Percentiles rank a stretch among this genome's conserved stretches.
Conservation (phyloP, 2,329 filamentous ascomycete species). For the Penicillium sp. region DNA sequence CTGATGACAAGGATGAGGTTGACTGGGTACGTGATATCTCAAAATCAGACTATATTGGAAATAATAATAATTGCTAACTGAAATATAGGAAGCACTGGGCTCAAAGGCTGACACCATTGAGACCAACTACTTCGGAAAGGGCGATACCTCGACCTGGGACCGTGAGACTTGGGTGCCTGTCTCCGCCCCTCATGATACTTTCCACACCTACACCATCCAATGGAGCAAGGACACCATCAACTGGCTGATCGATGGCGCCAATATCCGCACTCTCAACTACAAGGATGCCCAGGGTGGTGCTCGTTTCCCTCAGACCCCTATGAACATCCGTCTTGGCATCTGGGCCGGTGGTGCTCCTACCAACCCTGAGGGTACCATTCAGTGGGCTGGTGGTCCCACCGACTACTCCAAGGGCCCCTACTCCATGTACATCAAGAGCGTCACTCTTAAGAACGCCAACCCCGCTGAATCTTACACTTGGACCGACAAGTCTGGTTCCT, state of each 20-base stretch:
- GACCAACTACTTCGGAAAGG: constrained; percentile 97
- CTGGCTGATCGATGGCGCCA: constrained; percentile 63
- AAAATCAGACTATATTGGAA: constrained; percentile 35
- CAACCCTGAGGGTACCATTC: constrained; percentile 51
- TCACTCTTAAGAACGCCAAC: constrained; percentile 56
- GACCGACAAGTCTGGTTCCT: constrained; percentile 59
- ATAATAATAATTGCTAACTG: constrained; percentile 60
- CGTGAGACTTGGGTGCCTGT: constrained; percentile 74
- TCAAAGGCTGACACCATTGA: constrained; percentile 51
- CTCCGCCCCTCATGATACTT: constrained; percentile 53
- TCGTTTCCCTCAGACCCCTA: constrained; percentile 70
- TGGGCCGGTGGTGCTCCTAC: constrained; percentile 62
- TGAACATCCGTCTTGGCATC: constrained; percentile 67
- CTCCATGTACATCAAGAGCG: constrained; percentile 69
- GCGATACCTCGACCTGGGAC: constrained; percentile 73
- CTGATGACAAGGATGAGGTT: constrained; percentile 92
- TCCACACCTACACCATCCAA: constrained; percentile 54
- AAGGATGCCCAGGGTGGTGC: constrained; percentile 57
- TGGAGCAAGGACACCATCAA: constrained; percentile 64
- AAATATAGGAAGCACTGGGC: constrained; percentile 38
- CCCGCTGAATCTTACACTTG: constrained; percentile 65
- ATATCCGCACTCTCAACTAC: constrained; percentile 61
- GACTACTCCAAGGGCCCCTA: constrained; percentile 66
- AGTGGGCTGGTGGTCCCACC: constrained; percentile 69
- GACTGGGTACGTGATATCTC: constrained; percentile 82